These are phyloP conservation scores for Jatropha podagrica DNA, from an alignment of 441 rosid genomes.

Conservation along the genomic window DNA sequence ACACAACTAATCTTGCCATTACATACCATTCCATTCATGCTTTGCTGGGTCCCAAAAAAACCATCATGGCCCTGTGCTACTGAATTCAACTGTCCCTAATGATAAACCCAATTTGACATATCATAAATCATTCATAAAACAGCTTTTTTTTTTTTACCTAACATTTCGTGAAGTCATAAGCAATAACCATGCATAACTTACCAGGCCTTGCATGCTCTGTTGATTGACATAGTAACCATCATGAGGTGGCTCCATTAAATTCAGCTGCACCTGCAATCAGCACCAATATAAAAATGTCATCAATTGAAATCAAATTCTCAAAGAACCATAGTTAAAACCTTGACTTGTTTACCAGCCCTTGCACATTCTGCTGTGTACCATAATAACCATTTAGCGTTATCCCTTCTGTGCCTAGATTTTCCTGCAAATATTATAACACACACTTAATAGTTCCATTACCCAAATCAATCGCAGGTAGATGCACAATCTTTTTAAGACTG, in stretches of 20 bases:
- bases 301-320: background rate
- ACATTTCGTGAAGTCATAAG: background rate
- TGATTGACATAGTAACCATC: slow-evolving; percentile 66
- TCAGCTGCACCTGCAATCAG: slow-evolving; percentile 66
- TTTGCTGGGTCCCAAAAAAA: slow-evolving; percentile 64
- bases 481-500: background rate
- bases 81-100: slow-evolving; percentile 74
- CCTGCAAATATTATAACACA: slow-evolving; percentile 45
- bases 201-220: slow-evolving; percentile 79
- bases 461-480: slow-evolving; percentile 14
- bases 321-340: background rate
- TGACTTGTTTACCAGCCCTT: slow-evolving; percentile 51
- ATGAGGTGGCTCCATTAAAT: slow-evolving; percentile 81
- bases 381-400: slow-evolving; percentile 61
- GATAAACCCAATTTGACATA: slow-evolving; percentile 16
- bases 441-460: background rate
- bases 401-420: slow-evolving; percentile 61
- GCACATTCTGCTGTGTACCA: slow-evolving; percentile 57
- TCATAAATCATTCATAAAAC: slow-evolving; percentile 10
- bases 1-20: slow-evolving; percentile 5
- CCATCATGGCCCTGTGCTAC: slow-evolving; percentile 71
- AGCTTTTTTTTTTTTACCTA: slow-evolving; percentile 3
- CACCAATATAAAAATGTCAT: background rate
- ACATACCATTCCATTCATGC: slow-evolving; percentile 73
- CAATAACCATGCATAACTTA: slow-evolving; percentile 31